Percentiles rank a stretch among this genome's conserved stretches.
Evolutionary conservation across 257 asterid species (phyloP).

Genomic region (Marsdenia floribunda): DNA sequence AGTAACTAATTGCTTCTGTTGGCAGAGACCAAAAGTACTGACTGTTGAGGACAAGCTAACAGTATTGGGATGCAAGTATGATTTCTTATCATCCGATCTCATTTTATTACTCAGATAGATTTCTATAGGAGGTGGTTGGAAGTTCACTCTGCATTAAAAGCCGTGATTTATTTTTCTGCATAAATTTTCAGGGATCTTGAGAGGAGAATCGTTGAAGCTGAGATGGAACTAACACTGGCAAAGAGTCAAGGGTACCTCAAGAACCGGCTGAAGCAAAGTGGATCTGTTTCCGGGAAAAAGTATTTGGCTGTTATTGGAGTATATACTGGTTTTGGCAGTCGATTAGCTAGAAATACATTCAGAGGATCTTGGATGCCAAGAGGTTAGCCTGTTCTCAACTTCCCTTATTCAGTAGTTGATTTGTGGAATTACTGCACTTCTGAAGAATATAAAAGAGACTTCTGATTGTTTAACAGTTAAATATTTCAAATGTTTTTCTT

Average conservation of each 20-base stretch:
- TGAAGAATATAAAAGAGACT: background rate
- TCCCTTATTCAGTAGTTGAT: background rate
- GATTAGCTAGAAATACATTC: constrained; percentile 56
- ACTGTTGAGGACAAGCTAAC: constrained; percentile 80
- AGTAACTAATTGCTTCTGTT: constrained; percentile 21
- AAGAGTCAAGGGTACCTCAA: constrained; percentile 91
- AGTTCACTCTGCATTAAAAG: background rate
- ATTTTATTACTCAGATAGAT: constrained; percentile 8
- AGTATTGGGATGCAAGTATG: constrained; percentile 87
- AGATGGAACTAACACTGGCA: constrained; percentile 86
- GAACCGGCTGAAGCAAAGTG: constrained; percentile 54
- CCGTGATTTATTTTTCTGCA: background rate
- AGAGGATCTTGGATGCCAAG: constrained; percentile 83
- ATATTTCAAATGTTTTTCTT: background rate
- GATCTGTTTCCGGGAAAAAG: constrained; percentile 46
- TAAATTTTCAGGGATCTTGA: constrained; percentile 52
- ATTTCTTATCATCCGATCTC: constrained; percentile 23
- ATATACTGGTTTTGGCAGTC: constrained; percentile 83
- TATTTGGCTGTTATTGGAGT: constrained; percentile 83
- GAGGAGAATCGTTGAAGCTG: constrained; percentile 72
- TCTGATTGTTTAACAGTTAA: background rate
- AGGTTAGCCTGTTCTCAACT: constrained; percentile 34
- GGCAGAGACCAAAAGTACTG: constrained; percentile 75
- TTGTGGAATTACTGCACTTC: background rate
- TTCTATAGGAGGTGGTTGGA: background rate